These are phyloP conservation scores for Westerdykella aurantiaca DNA, from an alignment of 2,329 filamentous ascomycete species.

Conservation along the genomic window DNA sequence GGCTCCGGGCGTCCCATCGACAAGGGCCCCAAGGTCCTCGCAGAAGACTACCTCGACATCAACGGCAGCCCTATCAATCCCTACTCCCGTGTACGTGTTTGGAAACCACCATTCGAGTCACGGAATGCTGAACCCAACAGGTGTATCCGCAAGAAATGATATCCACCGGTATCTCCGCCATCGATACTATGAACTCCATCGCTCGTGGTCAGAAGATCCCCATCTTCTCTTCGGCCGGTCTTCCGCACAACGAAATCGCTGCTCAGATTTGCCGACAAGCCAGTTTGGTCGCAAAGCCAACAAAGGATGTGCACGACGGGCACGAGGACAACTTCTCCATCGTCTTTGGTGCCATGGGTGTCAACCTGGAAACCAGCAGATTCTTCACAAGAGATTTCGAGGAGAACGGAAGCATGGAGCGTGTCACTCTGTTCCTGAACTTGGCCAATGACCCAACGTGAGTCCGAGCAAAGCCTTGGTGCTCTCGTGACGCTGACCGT, in stretches of 20 bases:
- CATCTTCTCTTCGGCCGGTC: slow-evolving; percentile 96
- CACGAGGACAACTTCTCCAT: slow-evolving; percentile 99
- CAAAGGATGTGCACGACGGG: slow-evolving; percentile 91
- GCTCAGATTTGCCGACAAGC: slow-evolving; percentile 98
- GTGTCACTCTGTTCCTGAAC: slow-evolving; percentile 95
- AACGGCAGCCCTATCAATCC: slow-evolving; percentile 99
- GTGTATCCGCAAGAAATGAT: slow-evolving; percentile 99
- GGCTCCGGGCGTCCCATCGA: slow-evolving; percentile 97
- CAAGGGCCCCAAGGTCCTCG: slow-evolving; percentile 96
- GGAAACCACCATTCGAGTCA: slow-evolving; percentile 9
- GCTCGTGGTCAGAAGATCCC: slow-evolving; percentile 99
- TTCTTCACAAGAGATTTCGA: slow-evolving; percentile 99
- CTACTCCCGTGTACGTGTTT: slow-evolving; percentile 72
- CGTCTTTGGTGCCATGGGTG: slow-evolving; percentile 99
- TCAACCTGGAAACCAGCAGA: slow-evolving; percentile 96
- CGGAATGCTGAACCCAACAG: slow-evolving; percentile 42
- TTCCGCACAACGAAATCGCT: slow-evolving; percentile 98
- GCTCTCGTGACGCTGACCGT: slow-evolving; percentile 11
- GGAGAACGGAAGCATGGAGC: slow-evolving; percentile 97
- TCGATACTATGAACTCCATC: slow-evolving; percentile 90
- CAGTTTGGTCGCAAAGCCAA: slow-evolving; percentile 82
- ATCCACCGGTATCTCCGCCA: slow-evolving; percentile 96
- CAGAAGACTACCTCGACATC: slow-evolving; percentile 97
- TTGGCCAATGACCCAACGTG: slow-evolving; percentile 98
- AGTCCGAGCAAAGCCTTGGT: slow-evolving; percentile 35